phyloP scores from a whole-genome alignment of 106 monocot genomes.

The Apostasia shenzhenica region DNA sequence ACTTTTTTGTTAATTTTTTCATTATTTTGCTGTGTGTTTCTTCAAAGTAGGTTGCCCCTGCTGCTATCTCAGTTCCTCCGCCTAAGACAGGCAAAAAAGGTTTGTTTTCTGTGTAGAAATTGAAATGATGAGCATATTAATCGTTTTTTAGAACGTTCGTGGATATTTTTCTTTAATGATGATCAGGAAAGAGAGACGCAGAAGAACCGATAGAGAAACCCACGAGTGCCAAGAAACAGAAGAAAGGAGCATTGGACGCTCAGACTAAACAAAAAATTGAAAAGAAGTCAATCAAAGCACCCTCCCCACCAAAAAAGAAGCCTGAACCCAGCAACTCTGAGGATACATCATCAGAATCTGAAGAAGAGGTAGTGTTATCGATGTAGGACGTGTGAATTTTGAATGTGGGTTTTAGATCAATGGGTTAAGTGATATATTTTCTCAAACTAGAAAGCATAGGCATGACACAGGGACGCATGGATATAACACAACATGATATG shows the following conservation, averaged over 20 bases:
- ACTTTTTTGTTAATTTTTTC: background rate
- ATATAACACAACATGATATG: too few relatives aligned
- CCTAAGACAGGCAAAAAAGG: constrained; percentile 48
- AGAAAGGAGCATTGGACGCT: constrained; percentile 29
- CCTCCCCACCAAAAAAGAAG: constrained; percentile 37
- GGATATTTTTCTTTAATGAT: background rate
- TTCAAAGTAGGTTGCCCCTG: constrained; percentile 18
- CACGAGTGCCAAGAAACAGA: constrained; percentile 50
- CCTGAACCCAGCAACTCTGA: constrained; percentile 36
- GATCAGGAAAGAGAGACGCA: constrained; percentile 57
- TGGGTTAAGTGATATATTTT: too few relatives aligned
- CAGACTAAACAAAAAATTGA: constrained; percentile 9
- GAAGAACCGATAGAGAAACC: constrained; percentile 43
- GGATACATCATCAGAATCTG: constrained; percentile 49
- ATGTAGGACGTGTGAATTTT: too few relatives aligned
- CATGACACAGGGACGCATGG: too few relatives aligned
- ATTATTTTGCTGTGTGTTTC: background rate
- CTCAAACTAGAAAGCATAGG: too few relatives aligned
- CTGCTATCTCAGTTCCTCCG: constrained; percentile 9
- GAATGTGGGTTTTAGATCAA: too few relatives aligned
- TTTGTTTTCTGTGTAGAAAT: background rate
- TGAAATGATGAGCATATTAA: background rate
- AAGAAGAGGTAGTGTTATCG: constrained; percentile 33
- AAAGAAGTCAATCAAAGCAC: constrained; percentile 29
- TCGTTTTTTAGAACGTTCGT: background rate